Percentiles rank a stretch among this genome's conserved stretches.
These are phyloP conservation scores for Mycogone perniciosa DNA, from an alignment of 2,329 filamentous ascomycete species.

Conservation along the genomic window DNA sequence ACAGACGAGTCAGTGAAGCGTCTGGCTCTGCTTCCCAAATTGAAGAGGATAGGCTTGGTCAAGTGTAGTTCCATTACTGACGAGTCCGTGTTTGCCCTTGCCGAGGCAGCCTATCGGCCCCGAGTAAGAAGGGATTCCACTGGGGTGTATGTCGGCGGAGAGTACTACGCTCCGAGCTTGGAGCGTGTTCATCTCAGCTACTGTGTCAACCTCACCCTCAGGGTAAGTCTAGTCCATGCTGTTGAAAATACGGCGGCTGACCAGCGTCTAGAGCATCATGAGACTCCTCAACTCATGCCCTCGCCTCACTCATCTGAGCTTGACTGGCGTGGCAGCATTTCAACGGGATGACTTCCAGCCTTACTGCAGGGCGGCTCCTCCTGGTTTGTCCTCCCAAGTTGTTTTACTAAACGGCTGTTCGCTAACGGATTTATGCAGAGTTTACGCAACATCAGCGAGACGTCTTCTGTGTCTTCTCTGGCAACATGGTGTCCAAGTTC, in stretches of 20 bases:
- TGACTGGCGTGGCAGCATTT: constrained; percentile 91
- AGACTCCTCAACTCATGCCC: constrained; percentile 84
- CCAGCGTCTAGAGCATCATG: constrained; percentile 67
- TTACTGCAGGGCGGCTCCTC: constrained; percentile 81
- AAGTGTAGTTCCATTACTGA: constrained; percentile 92
- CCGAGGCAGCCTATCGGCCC: constrained; percentile 57
- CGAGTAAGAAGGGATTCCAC: constrained; percentile 43
- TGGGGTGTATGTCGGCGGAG: constrained; percentile 42
- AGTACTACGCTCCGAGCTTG: constrained; percentile 58
- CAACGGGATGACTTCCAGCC: constrained; percentile 74
- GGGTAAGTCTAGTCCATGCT: constrained; percentile 45
- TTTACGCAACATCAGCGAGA: constrained; percentile 94
- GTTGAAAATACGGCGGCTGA: constrained; percentile 14
- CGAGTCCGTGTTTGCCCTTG: constrained; percentile 76
- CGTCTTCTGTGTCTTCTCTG: constrained; percentile 97
- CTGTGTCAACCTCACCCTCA: constrained; percentile 75
- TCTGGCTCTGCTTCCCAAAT: constrained; percentile 79
- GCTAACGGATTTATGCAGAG: constrained; percentile 48
- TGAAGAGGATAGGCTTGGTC: constrained; percentile 90
- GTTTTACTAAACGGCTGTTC: background rate
- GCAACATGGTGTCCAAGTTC: constrained; percentile 70
- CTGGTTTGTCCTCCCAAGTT: constrained; percentile 41
- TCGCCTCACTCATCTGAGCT: constrained; percentile 84
- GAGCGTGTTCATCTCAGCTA: constrained; percentile 96
- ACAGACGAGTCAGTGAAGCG: constrained; percentile 83